Percentiles rank a stretch among this genome's conserved stretches.
These are phyloP conservation scores for Monosporascus cannonballus DNA, from an alignment of 2,329 filamentous ascomycete species.

Conservation along the genomic window DNA sequence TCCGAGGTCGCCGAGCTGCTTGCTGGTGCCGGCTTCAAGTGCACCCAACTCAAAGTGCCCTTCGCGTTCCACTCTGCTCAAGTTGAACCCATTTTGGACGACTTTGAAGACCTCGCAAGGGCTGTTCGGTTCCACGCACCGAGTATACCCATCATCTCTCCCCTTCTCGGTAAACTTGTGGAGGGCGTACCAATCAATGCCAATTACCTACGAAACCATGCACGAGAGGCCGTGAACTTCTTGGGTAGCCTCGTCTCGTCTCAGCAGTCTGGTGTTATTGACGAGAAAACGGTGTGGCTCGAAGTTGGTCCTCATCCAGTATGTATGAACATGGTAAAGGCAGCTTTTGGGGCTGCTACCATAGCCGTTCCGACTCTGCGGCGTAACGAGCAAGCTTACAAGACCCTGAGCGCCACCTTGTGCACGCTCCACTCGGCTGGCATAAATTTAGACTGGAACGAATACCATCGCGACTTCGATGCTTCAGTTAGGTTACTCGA, in stretches of 20 bases:
- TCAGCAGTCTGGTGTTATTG: conserved; percentile 51
- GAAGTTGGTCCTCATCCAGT: conserved; percentile 72
- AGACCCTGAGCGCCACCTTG: conserved; percentile 53
- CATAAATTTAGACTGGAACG: conserved; percentile 58
- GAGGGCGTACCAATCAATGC: conserved; percentile 51
- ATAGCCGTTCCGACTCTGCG: conserved; percentile 55
- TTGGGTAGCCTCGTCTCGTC: conserved; percentile 54
- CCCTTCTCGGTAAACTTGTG: conserved; percentile 56
- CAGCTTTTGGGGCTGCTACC: conserved; percentile 48
- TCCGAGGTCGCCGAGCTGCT: conserved; percentile 34
- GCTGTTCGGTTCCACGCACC: conserved; percentile 50
- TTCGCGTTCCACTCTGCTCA: conserved; percentile 64
- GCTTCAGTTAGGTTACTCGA: conserved; percentile 51
- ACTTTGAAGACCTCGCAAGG: conserved; percentile 49
- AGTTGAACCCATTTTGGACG: conserved; percentile 55
- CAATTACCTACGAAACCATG: conserved; percentile 58
- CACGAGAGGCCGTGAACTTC: conserved; percentile 66
- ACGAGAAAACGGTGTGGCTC: conserved; percentile 63
- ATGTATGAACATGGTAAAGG: conserved; percentile 62
- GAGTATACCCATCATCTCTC: conserved; percentile 58
- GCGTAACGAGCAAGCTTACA: conserved; percentile 57
- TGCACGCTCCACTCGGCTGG: conserved; percentile 52
- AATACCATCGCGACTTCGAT: conserved; percentile 59
- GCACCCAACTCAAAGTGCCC: conserved; percentile 56
- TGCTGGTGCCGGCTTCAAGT: conserved; percentile 48